Base-by-base conservation (phyloP, 495 filamentous ascomycete genomes). In the Lepidopterella palustris region DNA sequence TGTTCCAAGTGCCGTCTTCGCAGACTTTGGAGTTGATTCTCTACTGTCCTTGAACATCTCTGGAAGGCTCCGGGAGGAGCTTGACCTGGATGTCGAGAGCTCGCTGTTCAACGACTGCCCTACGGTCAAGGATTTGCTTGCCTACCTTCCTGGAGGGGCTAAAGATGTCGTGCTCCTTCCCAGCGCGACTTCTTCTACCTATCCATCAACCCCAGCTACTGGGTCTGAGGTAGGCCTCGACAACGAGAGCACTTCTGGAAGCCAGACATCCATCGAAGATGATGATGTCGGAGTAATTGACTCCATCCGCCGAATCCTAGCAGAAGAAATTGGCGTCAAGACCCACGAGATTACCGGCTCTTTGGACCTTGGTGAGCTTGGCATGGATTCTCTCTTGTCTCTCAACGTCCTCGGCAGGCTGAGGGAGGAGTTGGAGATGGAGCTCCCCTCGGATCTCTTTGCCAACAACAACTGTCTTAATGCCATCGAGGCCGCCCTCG, bases 81-180 rank as follows among this genome's bases (percentile, higher is more conserved):
- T 80, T 18, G 65, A 60, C 1, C 32, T 79, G 10, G 66, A 71
- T 0, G 56, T 82, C 9, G 53, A 63, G 9, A 63, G 69, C 9
- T 63, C 72, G 26, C 68, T 84, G 18, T 85, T 88, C 63, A 73
- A 79, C 18, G 82, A 87, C 40, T 71, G 71, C 58, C 73, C 74
- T 13, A 82, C 78, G 1, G 71, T 82, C 42, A 65, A 75, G 8
- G 69, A 74, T 20, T 63, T 78, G 42, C 71, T 53, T 4, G 55
- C 45, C 27, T 57, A 57, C 55, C 32, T 62, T 5, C 13, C 15
- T 24, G 31, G 54, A 15, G 26, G 31, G 13, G 6, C 45, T 15
- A 40, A 55, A 42, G 59, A 51, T 26, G 58, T 52, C 24, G 49
- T 54, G 20, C 18, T 60, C 27, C 21, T 60, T 20, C 55, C 58